phyloP scores from a whole-genome alignment of 768 basidiomycete genomes.

The Lyophyllum semitale region DNA sequence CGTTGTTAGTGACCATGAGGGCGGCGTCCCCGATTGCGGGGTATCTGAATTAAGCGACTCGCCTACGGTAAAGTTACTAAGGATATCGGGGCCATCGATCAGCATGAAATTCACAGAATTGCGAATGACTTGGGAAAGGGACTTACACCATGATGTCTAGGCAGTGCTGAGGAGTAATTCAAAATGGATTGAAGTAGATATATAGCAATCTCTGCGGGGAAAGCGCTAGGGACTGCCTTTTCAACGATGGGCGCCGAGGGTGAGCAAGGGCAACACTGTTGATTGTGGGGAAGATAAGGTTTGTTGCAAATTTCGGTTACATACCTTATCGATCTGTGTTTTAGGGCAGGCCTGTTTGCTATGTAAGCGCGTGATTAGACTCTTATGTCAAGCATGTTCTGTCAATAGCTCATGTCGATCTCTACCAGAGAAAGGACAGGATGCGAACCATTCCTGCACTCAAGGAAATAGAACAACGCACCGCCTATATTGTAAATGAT shows the following conservation, averaged over 20 bases:
- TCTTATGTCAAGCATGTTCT: no score
- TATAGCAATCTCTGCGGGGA: conserved; percentile 27
- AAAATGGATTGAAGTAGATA: conserved; percentile 17
- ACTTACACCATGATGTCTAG: conserved; percentile 84
- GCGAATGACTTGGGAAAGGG: conserved; percentile 8
- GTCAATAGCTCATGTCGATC: no score
- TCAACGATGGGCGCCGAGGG: conserved; percentile 27
- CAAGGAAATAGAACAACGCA: conserved; percentile 48
- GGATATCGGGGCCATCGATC: conserved; percentile 30
- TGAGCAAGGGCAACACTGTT: conserved; percentile 32
- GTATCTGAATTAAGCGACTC: conserved; percentile 32
- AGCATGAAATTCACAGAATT: conserved; percentile 22
- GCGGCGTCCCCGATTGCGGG: neutral
- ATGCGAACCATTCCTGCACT: conserved; percentile 48
- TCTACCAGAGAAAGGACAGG: neutral
- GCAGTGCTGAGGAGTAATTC: conserved; percentile 32
- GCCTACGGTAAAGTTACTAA: conserved; percentile 90
- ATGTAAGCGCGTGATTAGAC: neutral
- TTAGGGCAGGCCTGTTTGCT: conserved; percentile 39
- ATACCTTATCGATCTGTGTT: conserved; percentile 40
- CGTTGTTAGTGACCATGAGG: neutral
- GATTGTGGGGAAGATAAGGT: conserved; percentile 38
- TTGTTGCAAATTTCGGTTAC: conserved; percentile 26
- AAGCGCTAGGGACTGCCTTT: conserved; percentile 29
- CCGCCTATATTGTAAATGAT: conserved; percentile 59